Conservation (phyloP, 1,284 basidiomycete species). For the Tremellales sp. region DNA sequence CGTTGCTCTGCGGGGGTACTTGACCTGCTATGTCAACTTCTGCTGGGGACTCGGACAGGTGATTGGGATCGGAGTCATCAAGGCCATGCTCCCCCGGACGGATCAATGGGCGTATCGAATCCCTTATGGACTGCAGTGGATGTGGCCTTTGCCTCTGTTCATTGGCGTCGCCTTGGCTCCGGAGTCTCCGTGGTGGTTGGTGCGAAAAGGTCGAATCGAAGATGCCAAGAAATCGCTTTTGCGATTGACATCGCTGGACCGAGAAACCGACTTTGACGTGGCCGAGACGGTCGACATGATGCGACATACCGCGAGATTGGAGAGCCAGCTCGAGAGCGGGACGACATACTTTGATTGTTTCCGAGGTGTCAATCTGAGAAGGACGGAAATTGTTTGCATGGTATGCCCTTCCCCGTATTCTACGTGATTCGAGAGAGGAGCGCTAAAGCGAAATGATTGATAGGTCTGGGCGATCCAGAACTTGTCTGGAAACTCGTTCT, state of each 20-base stretch:
- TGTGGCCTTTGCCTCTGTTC: constrained; percentile 38
- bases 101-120: constrained; percentile 39
- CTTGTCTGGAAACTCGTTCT: constrained; percentile 40
- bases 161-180: constrained; percentile 36
- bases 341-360: constrained; percentile 52
- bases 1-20: constrained; percentile 42
- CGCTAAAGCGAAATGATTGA: no score
- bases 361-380: constrained; percentile 42
- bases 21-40: constrained; percentile 44
- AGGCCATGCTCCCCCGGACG: constrained; percentile 31
- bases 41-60: constrained; percentile 46
- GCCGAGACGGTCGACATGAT: constrained; percentile 51
- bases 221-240: constrained; percentile 50
- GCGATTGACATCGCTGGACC: constrained; percentile 40
- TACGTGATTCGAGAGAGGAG: no score
- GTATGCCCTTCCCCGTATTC: constrained; percentile 16
- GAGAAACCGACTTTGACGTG: constrained; percentile 44
- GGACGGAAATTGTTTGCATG: constrained; percentile 46
- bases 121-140: constrained; percentile 41
- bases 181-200: constrained; percentile 40
- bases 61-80: constrained; percentile 45
- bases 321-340: constrained; percentile 33
- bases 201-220: constrained; percentile 46
- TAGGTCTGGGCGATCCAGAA: constrained; percentile 44
- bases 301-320: constrained; percentile 40